Base-by-base conservation (phyloP, 768 basidiomycete genomes). In the Hygrophoropsis aurantiaca region DNA sequence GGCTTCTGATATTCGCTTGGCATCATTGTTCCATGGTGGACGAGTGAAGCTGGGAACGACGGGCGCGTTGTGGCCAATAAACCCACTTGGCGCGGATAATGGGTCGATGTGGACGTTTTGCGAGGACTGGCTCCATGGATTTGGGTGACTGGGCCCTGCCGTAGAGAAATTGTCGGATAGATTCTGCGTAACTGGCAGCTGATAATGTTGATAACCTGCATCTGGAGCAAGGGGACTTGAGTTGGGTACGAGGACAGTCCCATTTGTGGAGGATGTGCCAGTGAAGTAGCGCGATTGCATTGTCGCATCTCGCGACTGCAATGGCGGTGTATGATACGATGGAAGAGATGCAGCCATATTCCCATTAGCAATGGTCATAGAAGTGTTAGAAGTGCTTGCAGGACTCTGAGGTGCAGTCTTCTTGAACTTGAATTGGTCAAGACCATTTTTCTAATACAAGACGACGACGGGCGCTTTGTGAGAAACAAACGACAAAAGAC, bases 271-370 rank as follows among this genome's bases (percentile, higher is more conserved):
- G 7, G 81, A 67, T 55, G 50, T 74, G 58, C 63, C 64, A 34
- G 58, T 76, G 77, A 77, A 81, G 62, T 59, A 87, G 49, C 79
- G 81, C 47, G 84, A 81, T 65, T 77, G 59, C 32, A 80, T 66
- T n/a, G 84, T 85, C 36, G 78, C 86, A 72, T 90, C 88, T 57
- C 87, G 79, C 50, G 86, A 87, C 71, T 90, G 88, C 30, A 77
- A 38, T 7, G 84, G 84, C 49, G 75, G 81, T 11, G 55, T 49
- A 30, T 36, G 52, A 34, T 58, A 57, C 45, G 59, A 39, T 33
- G 55, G 54, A 25, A 30, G 27, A 13, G 27, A 30, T 30, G 27
- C 13, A 30, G 7, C 60, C 44, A 11, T 50, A 13, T 13, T 30
- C n/a, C 36, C 36, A 7, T 38, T 38, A 6, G n/a, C 36, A 38